Percentiles rank a stretch among this genome's conserved stretches.
Conservation (phyloP, 1,139 yeast genomes). For the Candida tropicalis region DNA sequence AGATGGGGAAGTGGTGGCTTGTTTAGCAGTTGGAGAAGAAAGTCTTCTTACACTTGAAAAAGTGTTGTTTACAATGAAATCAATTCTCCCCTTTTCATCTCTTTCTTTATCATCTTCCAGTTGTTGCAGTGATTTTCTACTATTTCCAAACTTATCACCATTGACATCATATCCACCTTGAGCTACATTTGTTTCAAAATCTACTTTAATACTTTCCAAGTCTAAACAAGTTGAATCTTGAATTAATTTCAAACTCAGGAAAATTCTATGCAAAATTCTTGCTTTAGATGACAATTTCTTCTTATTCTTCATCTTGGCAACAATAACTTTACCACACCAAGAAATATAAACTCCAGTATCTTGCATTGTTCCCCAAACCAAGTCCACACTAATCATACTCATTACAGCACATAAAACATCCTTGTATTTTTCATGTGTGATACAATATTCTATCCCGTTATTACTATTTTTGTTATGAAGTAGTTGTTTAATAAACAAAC, state of each 20-base stretch:
- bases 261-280: conserved; percentile 72
- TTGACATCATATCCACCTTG: conserved; percentile 41
- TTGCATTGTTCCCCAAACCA: conserved; percentile 91
- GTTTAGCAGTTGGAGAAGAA: background rate
- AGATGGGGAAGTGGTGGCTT: conserved; percentile 36
- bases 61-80: conserved; percentile 44
- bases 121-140: conserved; percentile 1
- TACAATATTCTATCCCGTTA: conserved; percentile 51
- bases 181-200: conserved; percentile 32
- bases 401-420: conserved; percentile 83
- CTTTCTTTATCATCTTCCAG: conserved; percentile 1
- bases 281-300: conserved; percentile 77
- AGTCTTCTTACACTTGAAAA: conserved; percentile 9
- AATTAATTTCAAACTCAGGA: conserved; percentile 70
- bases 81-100: conserved; percentile 43
- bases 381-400: conserved; percentile 86
- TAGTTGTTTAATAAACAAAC: conserved; percentile 59
- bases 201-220: conserved; percentile 40
- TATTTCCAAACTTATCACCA: conserved; percentile 36
- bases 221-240: conserved; percentile 73
- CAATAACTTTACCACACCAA: conserved; percentile 76
- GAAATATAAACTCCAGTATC: conserved; percentile 77
- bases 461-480: conserved; percentile 38
- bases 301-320: conserved; percentile 66
- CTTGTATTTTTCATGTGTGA: conserved; percentile 71